phyloP scores from a whole-genome alignment of 768 basidiomycete genomes.

The Suillus americanus region DNA sequence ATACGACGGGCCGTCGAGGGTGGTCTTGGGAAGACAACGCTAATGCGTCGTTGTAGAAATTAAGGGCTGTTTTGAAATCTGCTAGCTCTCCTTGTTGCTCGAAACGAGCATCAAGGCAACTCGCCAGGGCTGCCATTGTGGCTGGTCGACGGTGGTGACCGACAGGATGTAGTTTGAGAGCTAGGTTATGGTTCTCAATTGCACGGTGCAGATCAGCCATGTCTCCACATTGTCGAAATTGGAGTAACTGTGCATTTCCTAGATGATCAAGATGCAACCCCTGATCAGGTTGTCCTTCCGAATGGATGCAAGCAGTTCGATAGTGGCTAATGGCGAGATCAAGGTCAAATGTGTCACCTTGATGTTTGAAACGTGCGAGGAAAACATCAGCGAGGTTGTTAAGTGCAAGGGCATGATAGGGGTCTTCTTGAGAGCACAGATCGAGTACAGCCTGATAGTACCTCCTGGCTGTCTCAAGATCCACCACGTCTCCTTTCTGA shows the following conservation, averaged over 20 bases:
- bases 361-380: constrained; percentile 25
- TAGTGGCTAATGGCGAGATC: constrained; percentile 28
- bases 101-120: constrained; percentile 28
- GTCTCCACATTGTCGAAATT: constrained; percentile 11
- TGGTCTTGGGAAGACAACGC: constrained; percentile 14
- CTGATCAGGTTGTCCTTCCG: constrained; percentile 15
- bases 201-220: constrained; percentile 25
- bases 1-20: constrained; percentile 15
- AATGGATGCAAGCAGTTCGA: constrained; percentile 17
- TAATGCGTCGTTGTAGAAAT: constrained; percentile 28
- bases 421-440: constrained; percentile 14
- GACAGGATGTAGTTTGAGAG: constrained; percentile 18
- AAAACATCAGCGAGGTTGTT: constrained; percentile 30
- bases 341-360: constrained; percentile 23
- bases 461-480: constrained; percentile 30
- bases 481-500: constrained; percentile 12
- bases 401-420: constrained; percentile 15
- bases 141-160: constrained; percentile 15
- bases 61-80: constrained; percentile 28
- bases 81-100: constrained; percentile 20
- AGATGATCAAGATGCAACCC: constrained; percentile 18
- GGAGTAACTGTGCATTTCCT: constrained; percentile 25
- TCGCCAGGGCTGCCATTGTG: constrained; percentile 22
- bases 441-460: constrained; percentile 21
- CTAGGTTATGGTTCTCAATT: constrained; percentile 24